phyloP scores from a whole-genome alignment of 1,284 basidiomycete genomes.

The Sporisorium scitamineum region DNA sequence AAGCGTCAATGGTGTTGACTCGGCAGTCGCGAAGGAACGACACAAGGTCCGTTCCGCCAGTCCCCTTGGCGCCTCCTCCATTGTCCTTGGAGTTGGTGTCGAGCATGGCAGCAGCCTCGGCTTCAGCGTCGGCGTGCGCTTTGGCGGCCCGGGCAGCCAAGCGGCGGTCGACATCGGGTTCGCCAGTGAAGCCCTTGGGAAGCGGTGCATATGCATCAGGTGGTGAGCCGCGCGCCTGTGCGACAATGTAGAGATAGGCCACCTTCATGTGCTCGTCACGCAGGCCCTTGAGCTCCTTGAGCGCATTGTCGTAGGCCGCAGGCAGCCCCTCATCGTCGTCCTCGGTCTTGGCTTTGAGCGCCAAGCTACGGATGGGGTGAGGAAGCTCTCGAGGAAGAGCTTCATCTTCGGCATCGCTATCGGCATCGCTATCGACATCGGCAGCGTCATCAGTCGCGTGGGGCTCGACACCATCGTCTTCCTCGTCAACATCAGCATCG shows the following conservation, averaged over 20 bases:
- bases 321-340: slow-evolving; percentile 50
- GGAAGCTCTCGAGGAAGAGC: slow-evolving; percentile 9
- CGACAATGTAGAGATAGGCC: slow-evolving; percentile 79
- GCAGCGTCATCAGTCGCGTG: neutral
- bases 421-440: neutral
- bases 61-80: slow-evolving; percentile 55
- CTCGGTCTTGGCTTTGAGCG: slow-evolving; percentile 41
- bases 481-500: slow-evolving; percentile 25
- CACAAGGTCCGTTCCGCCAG: slow-evolving; percentile 65
- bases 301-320: slow-evolving; percentile 77
- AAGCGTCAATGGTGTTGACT: slow-evolving; percentile 58
- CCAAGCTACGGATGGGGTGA: slow-evolving; percentile 60
- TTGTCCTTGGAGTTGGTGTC: slow-evolving; percentile 33
- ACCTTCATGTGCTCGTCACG: slow-evolving; percentile 89
- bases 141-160: slow-evolving; percentile 22
- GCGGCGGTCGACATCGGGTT: slow-evolving; percentile 18
- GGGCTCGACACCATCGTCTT: neutral
- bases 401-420: slow-evolving; percentile 1
- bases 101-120: slow-evolving; percentile 29
- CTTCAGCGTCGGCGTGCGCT: slow-evolving; percentile 19
- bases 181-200: slow-evolving; percentile 45
- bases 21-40: slow-evolving; percentile 61
- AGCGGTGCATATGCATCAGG: slow-evolving; percentile 55
- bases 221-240: slow-evolving; percentile 56
- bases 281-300: slow-evolving; percentile 81